These are phyloP conservation scores for Vigna trinervia DNA, from an alignment of 306 rosid genomes.

Conservation along the genomic window DNA sequence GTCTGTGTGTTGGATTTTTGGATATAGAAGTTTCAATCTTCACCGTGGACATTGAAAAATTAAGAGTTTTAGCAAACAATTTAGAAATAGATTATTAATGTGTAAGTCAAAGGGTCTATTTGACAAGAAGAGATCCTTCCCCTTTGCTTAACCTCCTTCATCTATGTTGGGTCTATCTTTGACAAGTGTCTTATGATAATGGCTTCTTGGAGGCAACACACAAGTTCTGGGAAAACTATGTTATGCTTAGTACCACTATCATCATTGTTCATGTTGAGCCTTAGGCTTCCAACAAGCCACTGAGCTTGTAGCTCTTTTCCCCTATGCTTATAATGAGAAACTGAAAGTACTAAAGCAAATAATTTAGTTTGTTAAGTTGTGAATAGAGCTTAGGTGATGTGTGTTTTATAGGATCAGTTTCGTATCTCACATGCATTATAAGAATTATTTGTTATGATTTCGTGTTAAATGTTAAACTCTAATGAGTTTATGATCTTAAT, in stretches of 20 bases:
- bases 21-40: too few relatives aligned
- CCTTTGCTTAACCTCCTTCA: conserved; percentile 72
- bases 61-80: too few relatives aligned
- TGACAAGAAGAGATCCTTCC: conserved; percentile 87
- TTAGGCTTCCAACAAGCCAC: conserved; percentile 7
- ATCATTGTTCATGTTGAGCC: background rate
- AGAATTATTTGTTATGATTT: conserved; percentile 30
- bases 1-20: too few relatives aligned
- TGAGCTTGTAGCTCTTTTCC: conserved; percentile 19
- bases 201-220: conserved; percentile 58
- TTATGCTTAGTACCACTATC: conserved; percentile 75
- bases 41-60: too few relatives aligned
- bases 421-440: conserved; percentile 27
- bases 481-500: too few relatives aligned
- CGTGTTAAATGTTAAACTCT: too few relatives aligned
- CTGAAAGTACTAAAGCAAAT: background rate
- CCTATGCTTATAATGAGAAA: background rate
- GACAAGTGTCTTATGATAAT: conserved; percentile 61
- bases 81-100: too few relatives aligned
- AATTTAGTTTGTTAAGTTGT: conserved; percentile 2
- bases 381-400: background rate
- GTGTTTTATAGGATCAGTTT: conserved; percentile 19
- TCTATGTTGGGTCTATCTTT: conserved; percentile 82
- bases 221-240: conserved; percentile 54
- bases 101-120: too few relatives aligned